Evolutionary conservation across 306 rosid genomes (phyloP), one percentile per base, ranked within the genome.

Genomic region (Glycine soja): DNA sequence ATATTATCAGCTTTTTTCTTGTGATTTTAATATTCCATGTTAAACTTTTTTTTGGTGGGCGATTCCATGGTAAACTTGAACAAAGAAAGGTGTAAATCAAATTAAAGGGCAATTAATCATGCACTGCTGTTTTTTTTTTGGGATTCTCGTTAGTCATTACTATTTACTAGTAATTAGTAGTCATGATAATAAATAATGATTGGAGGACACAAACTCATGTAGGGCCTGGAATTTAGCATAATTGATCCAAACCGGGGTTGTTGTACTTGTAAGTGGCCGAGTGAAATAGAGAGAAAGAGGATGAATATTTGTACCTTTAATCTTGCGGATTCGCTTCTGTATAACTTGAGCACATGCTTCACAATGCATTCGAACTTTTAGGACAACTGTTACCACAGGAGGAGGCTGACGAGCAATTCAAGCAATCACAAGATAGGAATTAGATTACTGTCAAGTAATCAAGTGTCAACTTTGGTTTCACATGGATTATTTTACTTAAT

Each of bases 311-410:
- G 46, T 83, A 93, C 97, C 97, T 90, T 88, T 74, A 61, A 93
- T 88, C 88, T 90, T 91, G 7, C 90, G 81, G 75, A 93, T 91
- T 56, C 88, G 79, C 85, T 75, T 93, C 87, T 84, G 95, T 36
- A 91, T 63, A 85, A 3, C 86, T 83, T 87, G 97, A 84, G 97
- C 92, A 70, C 96, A 93, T 36, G 94, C 94, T 36, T 93, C 94
- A 66, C 97, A 93, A 74, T 93, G 96, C 97, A 93, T 93, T 78
- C 74, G 87, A 76, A 91, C 90, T 48, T 85, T 76, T 9, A 93
- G 85, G 3, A 86, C 85, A 5, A 90, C 86, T 16, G 94, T 91
- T 30, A 89, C 77, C 51, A 75, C 90, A 3, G 90, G 78, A 14
- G 92, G 91, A 54, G 91, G 87, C 94, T 92, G 87, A 69, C 76